Base-by-base conservation (phyloP, 2,329 filamentous ascomycete species). In the Tolypocladium sp. region DNA sequence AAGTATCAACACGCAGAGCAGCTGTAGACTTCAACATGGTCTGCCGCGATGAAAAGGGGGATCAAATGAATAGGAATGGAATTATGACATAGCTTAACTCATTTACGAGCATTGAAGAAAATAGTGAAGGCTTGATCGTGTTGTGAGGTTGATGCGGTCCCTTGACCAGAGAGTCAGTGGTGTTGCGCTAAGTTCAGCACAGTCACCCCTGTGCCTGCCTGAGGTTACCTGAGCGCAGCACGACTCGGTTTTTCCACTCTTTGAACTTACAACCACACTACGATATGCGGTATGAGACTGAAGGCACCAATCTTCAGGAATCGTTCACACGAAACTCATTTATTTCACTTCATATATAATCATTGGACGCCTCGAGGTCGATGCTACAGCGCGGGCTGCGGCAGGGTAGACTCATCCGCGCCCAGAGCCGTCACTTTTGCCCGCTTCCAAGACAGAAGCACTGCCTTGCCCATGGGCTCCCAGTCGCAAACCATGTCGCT, bases 381-480 rank as follows among this genome's bases (percentile, higher is more conserved):
- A 63, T 63, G 61, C 56, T 59, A 13, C 53, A 51, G 54, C 59
- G 59, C 58, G 54, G 53, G 51, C 56, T 60, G 37, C 49, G 54
- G 49, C 56, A 35, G 37, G 46, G 41, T 33, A 58, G 52, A 52
- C 58, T 58, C 35, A 10, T 54, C 33, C 35, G 52, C 46, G 49
- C 46, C 44, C 57, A 41, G 40, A 57, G 56, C 20, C 30, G 54
- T 52, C 58, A 54, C 35, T 40, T 46, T 6, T 27, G 35, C 12
- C 33, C 40, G 10, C 41, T 37, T 33, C 30, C 30, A 10, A 53
- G 30, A 35, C 30, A 15, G 20, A n/a, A 7, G 49, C 49, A 22
- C 10, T 53, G 49, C 49, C 10, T 3, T 22, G 20, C n/a, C 10
- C 30, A 15, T 0, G 9, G 49, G 20, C 2, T 30, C 2, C 3